A percentile compares a stretch with the other conserved stretches of the same genome.
Conservation (phyloP, 2,329 filamentous ascomycete species). For the Phialophora chinensis region DNA sequence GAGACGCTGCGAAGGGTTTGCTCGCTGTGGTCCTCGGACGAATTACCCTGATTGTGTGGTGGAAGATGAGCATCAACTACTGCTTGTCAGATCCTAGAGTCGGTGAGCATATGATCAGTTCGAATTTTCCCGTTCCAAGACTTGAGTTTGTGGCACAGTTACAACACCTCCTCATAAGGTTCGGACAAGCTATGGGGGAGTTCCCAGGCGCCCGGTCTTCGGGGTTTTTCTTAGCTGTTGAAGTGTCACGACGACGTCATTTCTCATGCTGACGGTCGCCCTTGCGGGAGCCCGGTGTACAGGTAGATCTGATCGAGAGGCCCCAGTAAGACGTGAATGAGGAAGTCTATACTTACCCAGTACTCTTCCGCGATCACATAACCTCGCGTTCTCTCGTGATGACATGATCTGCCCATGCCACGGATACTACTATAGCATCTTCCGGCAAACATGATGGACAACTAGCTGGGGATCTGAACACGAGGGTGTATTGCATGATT, state of each 20-base stretch:
- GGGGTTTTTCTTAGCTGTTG: not conserved
- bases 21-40: conserved; percentile 1
- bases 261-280: not conserved
- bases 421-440: not conserved
- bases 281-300: too few species aligned
- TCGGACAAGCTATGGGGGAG: not conserved
- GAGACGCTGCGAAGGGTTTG: not conserved
- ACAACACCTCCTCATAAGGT: not conserved
- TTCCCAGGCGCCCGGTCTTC: not conserved
- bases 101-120: conserved; percentile 11
- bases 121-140: conserved; percentile 6
- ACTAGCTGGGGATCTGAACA: conserved; percentile 2
- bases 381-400: not conserved
- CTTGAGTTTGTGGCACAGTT: not conserved
- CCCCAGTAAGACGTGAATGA: not conserved
- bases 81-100: not conserved
- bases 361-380: not conserved
- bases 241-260: not conserved
- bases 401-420: not conserved
- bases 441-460: not conserved
- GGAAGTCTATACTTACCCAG: not conserved
- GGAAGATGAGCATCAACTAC: not conserved
- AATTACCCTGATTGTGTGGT: conserved; percentile 11
- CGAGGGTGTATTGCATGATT: conserved; percentile 11
- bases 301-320: not conserved